Conservation (phyloP, 345 rosid species). For the Eucalyptus cloeziana region DNA sequence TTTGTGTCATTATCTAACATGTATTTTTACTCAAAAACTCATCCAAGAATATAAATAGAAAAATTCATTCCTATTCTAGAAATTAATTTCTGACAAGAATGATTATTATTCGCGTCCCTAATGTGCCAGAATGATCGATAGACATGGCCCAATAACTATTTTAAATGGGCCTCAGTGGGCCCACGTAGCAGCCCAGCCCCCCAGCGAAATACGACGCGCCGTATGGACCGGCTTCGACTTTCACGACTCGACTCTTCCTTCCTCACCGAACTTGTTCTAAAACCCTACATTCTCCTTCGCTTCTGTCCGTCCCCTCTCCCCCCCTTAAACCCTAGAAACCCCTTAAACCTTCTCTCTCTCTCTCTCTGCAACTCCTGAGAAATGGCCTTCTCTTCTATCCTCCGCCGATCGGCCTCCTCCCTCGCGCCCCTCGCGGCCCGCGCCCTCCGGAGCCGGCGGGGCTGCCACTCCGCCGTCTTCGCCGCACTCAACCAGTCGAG, state of each 20-base stretch:
- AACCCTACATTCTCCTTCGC: neutral
- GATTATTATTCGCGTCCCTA: neutral
- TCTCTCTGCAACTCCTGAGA: neutral
- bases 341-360: neutral
- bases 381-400: conserved; percentile 30
- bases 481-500: conserved; percentile 2
- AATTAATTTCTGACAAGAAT: too few species aligned
- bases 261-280: neutral
- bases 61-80: too few species aligned
- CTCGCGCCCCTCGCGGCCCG: conserved; percentile 27
- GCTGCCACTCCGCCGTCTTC: conserved; percentile 7
- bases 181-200: neutral
- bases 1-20: accelerated
- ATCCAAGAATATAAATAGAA: too few species aligned
- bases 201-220: neutral
- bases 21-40: too few species aligned
- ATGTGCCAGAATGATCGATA: neutral
- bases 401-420: conserved; percentile 34
- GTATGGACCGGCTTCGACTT: neutral
- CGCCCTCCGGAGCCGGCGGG: conserved; percentile 15
- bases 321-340: neutral
- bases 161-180: neutral
- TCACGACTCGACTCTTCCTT: neutral
- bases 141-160: neutral
- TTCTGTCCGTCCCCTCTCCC: neutral